A percentile compares a stretch with the other conserved stretches of the same genome.
phyloP scores from a whole-genome alignment of 169 alveolate genomes.

The Toxoplasma gondii region DNA sequence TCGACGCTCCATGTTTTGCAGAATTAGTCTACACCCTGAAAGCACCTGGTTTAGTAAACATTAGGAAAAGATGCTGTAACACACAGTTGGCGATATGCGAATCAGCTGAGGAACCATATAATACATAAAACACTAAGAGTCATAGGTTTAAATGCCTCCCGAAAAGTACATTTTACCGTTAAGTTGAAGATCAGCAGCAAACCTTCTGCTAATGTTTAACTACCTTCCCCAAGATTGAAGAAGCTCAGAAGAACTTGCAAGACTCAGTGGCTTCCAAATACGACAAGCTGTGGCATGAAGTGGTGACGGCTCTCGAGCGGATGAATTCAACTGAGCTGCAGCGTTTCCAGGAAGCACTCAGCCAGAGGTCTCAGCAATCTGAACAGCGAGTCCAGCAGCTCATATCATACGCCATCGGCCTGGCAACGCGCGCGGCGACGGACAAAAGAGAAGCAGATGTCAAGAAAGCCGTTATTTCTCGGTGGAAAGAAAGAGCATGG shows the following conservation, averaged over 20 bases:
- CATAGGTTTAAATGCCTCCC: no score
- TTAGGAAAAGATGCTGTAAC: no score
- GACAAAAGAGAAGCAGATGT: slow-evolving; percentile 12
- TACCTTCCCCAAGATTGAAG: not conserved
- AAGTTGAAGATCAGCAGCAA: no score
- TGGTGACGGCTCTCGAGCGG: slow-evolving; percentile 17
- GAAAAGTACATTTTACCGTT: no score
- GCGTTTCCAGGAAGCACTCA: not conserved
- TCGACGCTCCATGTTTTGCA: no score
- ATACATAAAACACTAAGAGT: no score
- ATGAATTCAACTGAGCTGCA: slow-evolving; percentile 18
- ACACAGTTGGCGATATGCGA: no score
- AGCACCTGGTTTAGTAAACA: no score
- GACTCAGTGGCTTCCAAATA: slow-evolving; percentile 29
- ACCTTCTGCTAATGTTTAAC: no score
- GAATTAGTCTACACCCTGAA: no score
- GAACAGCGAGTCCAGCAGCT: slow-evolving; percentile 37
- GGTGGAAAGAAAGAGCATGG: slow-evolving; percentile 38
- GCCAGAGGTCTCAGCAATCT: slow-evolving; percentile 13
- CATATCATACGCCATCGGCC: slow-evolving; percentile 19
- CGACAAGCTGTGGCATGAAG: slow-evolving; percentile 39
- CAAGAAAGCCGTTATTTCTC: slow-evolving; percentile 14
- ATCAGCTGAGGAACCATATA: no score
- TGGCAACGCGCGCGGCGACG: slow-evolving; percentile 29
- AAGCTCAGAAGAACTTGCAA: not conserved